phyloP scores from a whole-genome alignment of 108 stramenopile genomes.

The Fistulifera pelliculosa region DNA sequence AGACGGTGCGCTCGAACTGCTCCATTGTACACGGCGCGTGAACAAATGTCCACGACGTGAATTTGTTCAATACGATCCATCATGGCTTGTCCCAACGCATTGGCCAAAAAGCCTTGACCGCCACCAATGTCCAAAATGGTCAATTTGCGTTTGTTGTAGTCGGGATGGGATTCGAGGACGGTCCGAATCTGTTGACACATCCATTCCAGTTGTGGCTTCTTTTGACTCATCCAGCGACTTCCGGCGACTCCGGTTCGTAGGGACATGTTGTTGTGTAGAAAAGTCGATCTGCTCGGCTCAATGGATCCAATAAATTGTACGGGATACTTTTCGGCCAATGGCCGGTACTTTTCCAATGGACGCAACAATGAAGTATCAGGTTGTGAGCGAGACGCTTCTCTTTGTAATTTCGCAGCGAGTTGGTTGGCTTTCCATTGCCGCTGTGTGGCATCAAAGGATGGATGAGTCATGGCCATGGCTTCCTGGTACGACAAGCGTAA shows the following conservation, averaged over 20 bases:
- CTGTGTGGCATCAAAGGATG: conserved; percentile 26
- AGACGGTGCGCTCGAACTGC: conserved; percentile 23
- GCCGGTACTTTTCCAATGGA: conserved; percentile 27
- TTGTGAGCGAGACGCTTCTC: too few species aligned
- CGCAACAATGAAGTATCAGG: too few species aligned
- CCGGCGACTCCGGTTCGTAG: conserved; percentile 9
- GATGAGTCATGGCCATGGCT: conserved; percentile 11
- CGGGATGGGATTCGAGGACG: conserved; percentile 50
- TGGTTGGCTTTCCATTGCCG: conserved; percentile 69
- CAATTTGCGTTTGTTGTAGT: conserved; percentile 27
- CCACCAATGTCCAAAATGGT: conserved; percentile 66
- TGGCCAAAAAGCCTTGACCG: conserved; percentile 54
- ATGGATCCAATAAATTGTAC: conserved; percentile 15
- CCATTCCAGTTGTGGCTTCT: conserved; percentile 60
- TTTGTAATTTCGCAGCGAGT: conserved; percentile 29
- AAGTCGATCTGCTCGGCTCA: neutral
- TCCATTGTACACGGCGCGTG: conserved; percentile 31
- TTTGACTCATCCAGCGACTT: conserved; percentile 46
- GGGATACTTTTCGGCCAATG: conserved; percentile 29
- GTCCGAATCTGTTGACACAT: conserved; percentile 47
- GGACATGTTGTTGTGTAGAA: too few species aligned
- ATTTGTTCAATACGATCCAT: conserved; percentile 15
- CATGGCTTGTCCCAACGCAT: conserved; percentile 39
- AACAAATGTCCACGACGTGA: conserved; percentile 58
- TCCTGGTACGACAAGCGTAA: conserved; percentile 32